These are phyloP conservation scores for Nakataea oryzae DNA, from an alignment of 2,329 filamentous ascomycete genomes.

Conservation along the genomic window DNA sequence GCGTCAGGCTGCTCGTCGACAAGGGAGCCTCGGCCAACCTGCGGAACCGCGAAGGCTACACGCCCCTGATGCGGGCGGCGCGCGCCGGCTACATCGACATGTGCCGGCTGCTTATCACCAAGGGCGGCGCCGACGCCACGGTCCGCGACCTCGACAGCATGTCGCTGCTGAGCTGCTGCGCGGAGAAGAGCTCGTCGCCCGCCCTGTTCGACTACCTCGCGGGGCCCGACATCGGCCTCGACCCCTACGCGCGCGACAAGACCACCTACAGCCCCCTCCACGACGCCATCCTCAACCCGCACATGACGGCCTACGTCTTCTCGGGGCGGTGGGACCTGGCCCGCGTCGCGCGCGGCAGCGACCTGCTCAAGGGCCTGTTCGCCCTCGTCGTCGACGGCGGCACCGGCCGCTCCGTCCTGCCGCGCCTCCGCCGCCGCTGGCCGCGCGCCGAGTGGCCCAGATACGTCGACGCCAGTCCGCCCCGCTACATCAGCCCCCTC, in stretches of 20 bases:
- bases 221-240: slow-evolving; percentile 3
- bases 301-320: slow-evolving; percentile 2
- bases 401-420: not conserved
- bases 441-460: not conserved
- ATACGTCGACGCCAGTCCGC: slow-evolving; percentile 3
- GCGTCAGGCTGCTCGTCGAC: slow-evolving; percentile 1
- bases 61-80: slow-evolving; percentile 6
- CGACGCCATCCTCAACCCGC: slow-evolving; percentile 1
- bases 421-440: slow-evolving; percentile 1
- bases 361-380: not conserved
- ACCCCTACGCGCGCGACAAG: slow-evolving; percentile 7
- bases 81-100: not conserved
- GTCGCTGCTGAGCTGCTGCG: slow-evolving; percentile 4
- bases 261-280: slow-evolving; percentile 5
- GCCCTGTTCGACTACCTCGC: slow-evolving; percentile 7
- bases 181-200: slow-evolving; percentile 5
- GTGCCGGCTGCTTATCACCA: slow-evolving; percentile 2
- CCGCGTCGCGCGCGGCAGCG: not conserved
- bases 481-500: slow-evolving; percentile 3
- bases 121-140: slow-evolving; percentile 1
- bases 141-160: slow-evolving; percentile 2
- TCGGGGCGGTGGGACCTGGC: not conserved
- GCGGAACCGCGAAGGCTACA: slow-evolving; percentile 2
- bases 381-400: slow-evolving; percentile 2
- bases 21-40: slow-evolving; percentile 1